Conservation (phyloP, 345 rosid species). For the Syzygium oleosum region DNA sequence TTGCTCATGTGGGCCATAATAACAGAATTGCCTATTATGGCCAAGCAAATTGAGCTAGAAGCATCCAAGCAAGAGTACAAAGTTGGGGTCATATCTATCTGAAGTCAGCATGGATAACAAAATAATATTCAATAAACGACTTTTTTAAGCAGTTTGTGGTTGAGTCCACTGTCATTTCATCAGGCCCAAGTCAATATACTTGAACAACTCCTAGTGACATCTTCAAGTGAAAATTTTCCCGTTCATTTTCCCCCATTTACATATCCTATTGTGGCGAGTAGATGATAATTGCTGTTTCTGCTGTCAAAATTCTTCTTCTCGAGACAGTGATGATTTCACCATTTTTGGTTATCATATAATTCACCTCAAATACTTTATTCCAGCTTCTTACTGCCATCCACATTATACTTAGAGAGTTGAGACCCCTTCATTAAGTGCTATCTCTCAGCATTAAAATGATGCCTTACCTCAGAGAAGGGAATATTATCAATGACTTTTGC, state of each 20-base stretch:
- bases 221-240: background rate
- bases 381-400: background rate
- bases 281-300: background rate
- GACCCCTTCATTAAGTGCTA: background rate
- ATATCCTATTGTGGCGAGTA: background rate
- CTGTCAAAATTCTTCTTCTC: background rate
- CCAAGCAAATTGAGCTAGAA: background rate
- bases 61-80: conserved; percentile 9
- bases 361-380: background rate
- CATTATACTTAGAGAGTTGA: background rate
- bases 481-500: background rate
- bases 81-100: background rate
- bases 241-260: background rate
- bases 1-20: background rate
- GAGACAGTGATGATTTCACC: background rate
- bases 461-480: background rate
- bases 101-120: background rate
- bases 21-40: background rate
- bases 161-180: background rate
- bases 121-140: background rate
- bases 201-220: background rate
- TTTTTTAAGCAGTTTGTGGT: background rate
- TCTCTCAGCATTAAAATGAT: background rate
- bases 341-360: background rate
- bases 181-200: background rate